Conservation (phyloP, 805 yeast genomes). For the Metschnikowia lachancei region DNA sequence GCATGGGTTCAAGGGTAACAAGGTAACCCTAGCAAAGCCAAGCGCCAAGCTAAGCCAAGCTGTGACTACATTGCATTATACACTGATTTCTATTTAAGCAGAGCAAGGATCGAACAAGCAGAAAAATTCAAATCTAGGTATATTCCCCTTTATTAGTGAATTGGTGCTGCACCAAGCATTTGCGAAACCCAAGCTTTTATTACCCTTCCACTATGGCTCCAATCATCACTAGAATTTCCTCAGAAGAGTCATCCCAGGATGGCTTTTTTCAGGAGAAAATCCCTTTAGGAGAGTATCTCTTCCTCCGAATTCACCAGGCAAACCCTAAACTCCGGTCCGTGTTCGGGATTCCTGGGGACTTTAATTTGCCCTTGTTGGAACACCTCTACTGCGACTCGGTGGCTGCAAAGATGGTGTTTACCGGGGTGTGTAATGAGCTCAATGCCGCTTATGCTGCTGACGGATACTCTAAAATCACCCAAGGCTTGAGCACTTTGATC, state of each 20-base stretch:
- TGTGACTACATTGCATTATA: no score
- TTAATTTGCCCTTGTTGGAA: slow-evolving; percentile 65
- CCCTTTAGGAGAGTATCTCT: slow-evolving; percentile 65
- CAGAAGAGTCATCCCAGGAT: slow-evolving; percentile 9
- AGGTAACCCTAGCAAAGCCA: no score
- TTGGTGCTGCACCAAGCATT: not conserved
- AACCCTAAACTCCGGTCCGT: slow-evolving; percentile 51
- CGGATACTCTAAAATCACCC: slow-evolving; percentile 72
- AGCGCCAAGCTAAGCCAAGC: no score
- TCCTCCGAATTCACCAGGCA: slow-evolving; percentile 51
- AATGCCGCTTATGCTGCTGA: slow-evolving; percentile 90
- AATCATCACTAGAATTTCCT: slow-evolving; percentile 15
- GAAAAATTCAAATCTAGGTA: no score
- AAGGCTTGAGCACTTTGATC: slow-evolving; percentile 55
- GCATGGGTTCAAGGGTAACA: no score
- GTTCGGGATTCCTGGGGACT: slow-evolving; percentile 82
- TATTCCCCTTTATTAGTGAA: no score
- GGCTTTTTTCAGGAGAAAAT: slow-evolving; percentile 17
- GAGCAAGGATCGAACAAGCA: no score
- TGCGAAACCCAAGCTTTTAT: not conserved
- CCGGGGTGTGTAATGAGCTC: slow-evolving; percentile 84
- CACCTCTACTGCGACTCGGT: slow-evolving; percentile 50
- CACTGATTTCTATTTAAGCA: no score
- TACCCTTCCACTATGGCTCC: slow-evolving; percentile 17
- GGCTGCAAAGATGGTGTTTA: slow-evolving; percentile 56